These are phyloP conservation scores for Yarrowia phangngaensis DNA, from an alignment of 805 yeast genomes.

Conservation along the genomic window DNA sequence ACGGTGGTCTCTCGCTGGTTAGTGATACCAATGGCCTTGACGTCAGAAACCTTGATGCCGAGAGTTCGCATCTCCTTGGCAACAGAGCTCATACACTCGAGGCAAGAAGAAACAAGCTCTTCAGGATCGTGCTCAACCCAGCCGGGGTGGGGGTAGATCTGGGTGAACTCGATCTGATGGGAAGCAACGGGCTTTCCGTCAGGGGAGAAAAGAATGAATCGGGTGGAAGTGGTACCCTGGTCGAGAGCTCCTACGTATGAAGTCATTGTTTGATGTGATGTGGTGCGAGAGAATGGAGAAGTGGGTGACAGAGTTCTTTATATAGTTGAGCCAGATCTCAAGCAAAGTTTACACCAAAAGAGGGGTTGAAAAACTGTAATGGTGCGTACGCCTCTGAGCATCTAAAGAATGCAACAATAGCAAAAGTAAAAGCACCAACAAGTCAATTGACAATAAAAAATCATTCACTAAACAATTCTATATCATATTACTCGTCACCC, in stretches of 20 bases:
- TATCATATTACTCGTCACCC: too few relatives aligned
- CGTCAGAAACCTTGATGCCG: constrained; percentile 42
- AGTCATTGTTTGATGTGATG: constrained; percentile 4
- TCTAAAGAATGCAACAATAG: too few relatives aligned
- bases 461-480: too few relatives aligned
- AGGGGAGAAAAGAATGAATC: constrained; percentile 75
- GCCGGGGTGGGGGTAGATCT: constrained; percentile 42
- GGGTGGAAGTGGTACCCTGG: constrained; percentile 85
- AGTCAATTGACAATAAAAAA: too few relatives aligned
- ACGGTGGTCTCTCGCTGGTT: constrained; percentile 96
- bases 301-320: not conserved
- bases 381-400: too few relatives aligned
- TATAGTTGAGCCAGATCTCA: not conserved
- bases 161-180: constrained; percentile 82
- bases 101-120: constrained; percentile 73
- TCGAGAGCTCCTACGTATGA: constrained; percentile 66
- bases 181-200: constrained; percentile 76
- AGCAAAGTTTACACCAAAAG: constrained; percentile 16
- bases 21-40: constrained; percentile 79
- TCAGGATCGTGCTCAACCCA: constrained; percentile 95
- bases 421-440: too few relatives aligned
- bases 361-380: too few relatives aligned
- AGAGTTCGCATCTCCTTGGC: constrained; percentile 36
- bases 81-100: constrained; percentile 58
- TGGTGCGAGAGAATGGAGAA: not conserved